Conservation (phyloP, 805 yeast species). For the Tetrapisispora nanseiensis region DNA sequence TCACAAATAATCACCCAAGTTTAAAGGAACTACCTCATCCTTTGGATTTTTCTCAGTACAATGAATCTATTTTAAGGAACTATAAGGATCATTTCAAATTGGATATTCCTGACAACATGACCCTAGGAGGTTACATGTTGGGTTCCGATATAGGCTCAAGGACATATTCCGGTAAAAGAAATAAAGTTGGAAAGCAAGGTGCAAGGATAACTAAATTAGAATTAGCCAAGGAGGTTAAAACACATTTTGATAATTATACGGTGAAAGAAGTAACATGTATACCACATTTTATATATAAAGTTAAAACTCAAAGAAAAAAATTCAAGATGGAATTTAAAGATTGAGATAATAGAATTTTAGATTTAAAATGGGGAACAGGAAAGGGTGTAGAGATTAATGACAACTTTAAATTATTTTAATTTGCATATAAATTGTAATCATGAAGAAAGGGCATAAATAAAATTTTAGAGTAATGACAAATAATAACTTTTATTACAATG, state of each 20-base stretch:
- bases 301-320: constrained; percentile 53
- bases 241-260: constrained; percentile 52
- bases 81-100: constrained; percentile 57
- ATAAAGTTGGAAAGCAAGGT: constrained; percentile 13
- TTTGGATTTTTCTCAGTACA: constrained; percentile 57
- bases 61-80: constrained; percentile 53
- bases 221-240: constrained; percentile 49
- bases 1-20: constrained; percentile 64
- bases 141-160: constrained; percentile 66
- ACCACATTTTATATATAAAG: constrained; percentile 81
- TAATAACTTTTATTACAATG: not conserved
- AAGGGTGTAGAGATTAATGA: not conserved
- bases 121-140: constrained; percentile 60
- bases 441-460: no score
- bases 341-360: not conserved
- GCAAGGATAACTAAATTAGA: constrained; percentile 48
- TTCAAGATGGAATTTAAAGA: constrained; percentile 32
- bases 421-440: no score
- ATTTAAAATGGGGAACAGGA: no score
- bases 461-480: no score
- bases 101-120: constrained; percentile 47
- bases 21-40: constrained; percentile 45
- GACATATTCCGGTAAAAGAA: constrained; percentile 35
- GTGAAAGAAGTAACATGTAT: constrained; percentile 78
- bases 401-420: no score